Base-by-base conservation (phyloP, 225 moss, liverwort and hornwort genomes). In the Pseudisothecium myosuroides region DNA sequence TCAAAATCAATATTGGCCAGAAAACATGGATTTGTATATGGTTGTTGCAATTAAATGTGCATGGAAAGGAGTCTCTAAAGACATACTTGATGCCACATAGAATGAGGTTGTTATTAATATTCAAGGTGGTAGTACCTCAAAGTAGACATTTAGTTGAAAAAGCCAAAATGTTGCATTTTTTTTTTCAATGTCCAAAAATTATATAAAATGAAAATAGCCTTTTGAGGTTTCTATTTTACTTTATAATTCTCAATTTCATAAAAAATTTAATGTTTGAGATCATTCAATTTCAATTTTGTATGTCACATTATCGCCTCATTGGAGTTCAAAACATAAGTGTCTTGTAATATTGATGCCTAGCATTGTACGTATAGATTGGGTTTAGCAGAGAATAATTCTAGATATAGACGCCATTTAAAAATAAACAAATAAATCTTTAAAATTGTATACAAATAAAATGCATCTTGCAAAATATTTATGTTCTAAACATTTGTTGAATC, bases 361-460 rank as follows among this genome's bases (percentile, higher is more conserved):
- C 5, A 69, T 24, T 69, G 24, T 26, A 4, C 9, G 3, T 12
- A 22, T 22, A 21, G 6, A 6, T 3, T 8, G 4, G 4, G 0
- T 23, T 69, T 39, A 6, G 23, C 0, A 2, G 0, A 14, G 2
- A 23, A 14, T 7, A 39, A 13, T 22, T 23, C 9, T 41, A 41
- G 23, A n/a, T n/a, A n/a, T n/a, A n/a, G n/a, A n/a, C n/a, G n/a
- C n/a, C n/a, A n/a, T n/a, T n/a, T n/a, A n/a, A n/a, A n/a, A n/a
- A n/a, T n/a, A n/a, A n/a, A n/a, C n/a, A n/a, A n/a, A n/a, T n/a
- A n/a, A n/a, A n/a, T n/a, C n/a, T 23, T 23, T 21, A 12, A 41
- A 71, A 14, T 71, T 37, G 1, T 69, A 14, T 39, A 68, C 7
- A 14, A 69, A 14, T 67, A 39, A 24, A 69, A 26, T 41, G 27